Evolutionary conservation across 768 basidiomycete genomes (phyloP).

Genomic region (Exidia glandulosa): DNA sequence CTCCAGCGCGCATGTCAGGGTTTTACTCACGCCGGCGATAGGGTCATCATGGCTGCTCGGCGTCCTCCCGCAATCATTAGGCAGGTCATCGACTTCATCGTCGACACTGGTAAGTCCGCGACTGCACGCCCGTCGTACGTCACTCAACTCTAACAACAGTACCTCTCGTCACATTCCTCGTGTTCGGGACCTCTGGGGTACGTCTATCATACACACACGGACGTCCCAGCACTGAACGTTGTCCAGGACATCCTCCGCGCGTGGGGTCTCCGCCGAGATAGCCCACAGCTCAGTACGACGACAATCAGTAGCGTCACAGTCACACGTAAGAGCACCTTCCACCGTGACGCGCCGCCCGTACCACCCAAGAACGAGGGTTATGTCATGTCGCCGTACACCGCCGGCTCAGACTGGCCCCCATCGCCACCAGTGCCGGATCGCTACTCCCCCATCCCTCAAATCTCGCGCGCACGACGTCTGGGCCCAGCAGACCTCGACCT

Average conservation of each 20-base stretch:
- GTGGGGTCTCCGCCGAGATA: background rate
- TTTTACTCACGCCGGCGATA: background rate
- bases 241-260: background rate
- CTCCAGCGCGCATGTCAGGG: background rate
- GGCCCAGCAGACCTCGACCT: too few relatives aligned
- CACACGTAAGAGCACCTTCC: background rate
- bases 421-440: background rate
- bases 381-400: background rate
- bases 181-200: background rate
- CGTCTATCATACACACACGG: background rate
- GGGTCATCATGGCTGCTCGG: background rate
- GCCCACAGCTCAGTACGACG: background rate
- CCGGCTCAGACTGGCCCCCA: background rate
- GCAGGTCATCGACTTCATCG: background rate
- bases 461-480: background rate
- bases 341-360: background rate
- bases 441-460: background rate
- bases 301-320: background rate
- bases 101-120: background rate
- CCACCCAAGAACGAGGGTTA: background rate
- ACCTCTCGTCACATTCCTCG: background rate
- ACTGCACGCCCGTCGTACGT: background rate
- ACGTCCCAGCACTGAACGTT: background rate
- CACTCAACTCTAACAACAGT: background rate
- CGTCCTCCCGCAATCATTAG: background rate